Evolutionary conservation across 768 basidiomycete species (phyloP), one percentile per base, ranked within the genome.

Genomic region (Boletus speciosus): DNA sequence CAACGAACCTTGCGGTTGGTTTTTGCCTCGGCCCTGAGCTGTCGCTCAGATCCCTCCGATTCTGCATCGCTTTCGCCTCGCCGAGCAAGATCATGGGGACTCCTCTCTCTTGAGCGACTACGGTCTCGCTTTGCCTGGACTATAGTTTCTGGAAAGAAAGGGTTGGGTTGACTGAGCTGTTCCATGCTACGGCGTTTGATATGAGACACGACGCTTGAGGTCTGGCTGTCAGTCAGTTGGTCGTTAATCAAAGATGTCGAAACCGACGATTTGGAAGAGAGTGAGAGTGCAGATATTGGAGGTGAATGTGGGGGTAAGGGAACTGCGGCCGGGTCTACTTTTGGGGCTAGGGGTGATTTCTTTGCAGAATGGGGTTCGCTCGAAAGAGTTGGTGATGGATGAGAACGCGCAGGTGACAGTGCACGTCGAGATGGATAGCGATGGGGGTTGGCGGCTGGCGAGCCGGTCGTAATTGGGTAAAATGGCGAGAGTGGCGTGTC

Each of bases 1-100:
- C 16, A 45, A 64, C 70, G 31, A 57, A 91, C 90, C 84, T 93
- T 93, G 54, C 90, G 83, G 68, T 86, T 85, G n/a, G 89, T 86
- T 74, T 90, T 92, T 11, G 91, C 90, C 61, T 83, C 82, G 2
- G 83, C 85, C 64, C 76, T 81, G 52, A 81, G 78, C 64, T 85
- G 82, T 46, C 74, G 78, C 49, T 82, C 78, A 31, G 76, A 70
- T 27, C 71, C 62, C 11, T 60, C 62, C 14, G 65, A 56, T 32
- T 70, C 74, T 14, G 61, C 61, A 19, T 76, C 74, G 19, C 68
- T 71, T 9, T 76, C 74, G 40, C 51, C 55, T 36, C 56, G 67
- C 15, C 60, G 61, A 34, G 12, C 37, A 9, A 40, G 41, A 29
- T 58, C 53, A 14, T 27, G 50, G 7, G 46, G 60, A 23, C 53